These are phyloP conservation scores for Xylariomycetidae sp. DNA, from an alignment of 2,329 filamentous ascomycete genomes.

Conservation along the genomic window DNA sequence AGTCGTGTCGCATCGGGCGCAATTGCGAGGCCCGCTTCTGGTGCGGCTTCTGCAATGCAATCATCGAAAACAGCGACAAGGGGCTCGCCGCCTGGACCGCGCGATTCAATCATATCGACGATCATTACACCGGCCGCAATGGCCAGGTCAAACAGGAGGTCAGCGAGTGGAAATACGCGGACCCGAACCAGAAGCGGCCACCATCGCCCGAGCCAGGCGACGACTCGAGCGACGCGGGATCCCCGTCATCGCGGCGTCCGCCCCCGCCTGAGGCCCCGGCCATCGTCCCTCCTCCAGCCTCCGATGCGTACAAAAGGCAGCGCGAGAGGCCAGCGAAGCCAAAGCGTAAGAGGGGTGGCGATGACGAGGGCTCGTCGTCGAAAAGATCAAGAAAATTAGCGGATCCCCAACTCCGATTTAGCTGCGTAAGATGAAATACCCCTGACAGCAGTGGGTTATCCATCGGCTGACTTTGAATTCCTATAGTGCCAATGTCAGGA, in stretches of 20 bases:
- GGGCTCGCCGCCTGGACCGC: conserved; percentile 53
- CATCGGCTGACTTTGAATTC: no score
- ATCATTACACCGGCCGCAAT: conserved; percentile 57
- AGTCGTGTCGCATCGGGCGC: conserved; percentile 56
- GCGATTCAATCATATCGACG: conserved; percentile 68
- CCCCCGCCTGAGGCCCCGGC: no score
- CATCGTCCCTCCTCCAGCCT: no score
- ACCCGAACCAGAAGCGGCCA: conserved; percentile 18
- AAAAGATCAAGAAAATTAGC: no score
- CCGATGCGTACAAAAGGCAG: no score
- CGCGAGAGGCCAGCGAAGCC: no score
- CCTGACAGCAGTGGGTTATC: no score
- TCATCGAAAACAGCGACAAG: conserved; percentile 47
- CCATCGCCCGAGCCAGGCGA: conserved; percentile 11
- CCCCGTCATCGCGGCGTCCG: no score
- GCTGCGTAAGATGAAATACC: conserved; percentile 17
- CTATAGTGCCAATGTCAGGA: conserved; percentile 21
- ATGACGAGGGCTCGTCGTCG: no score
- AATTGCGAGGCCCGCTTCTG: conserved; percentile 68
- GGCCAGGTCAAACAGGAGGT: conserved; percentile 37
- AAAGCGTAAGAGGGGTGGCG: no score
- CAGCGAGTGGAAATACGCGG: conserved; percentile 48
- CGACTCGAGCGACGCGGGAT: conserved; percentile 8
- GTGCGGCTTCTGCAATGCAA: conserved; percentile 75
- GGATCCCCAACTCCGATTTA: conserved; percentile 2